Percentiles rank a stretch among this genome's conserved stretches.
Conservation (phyloP, 768 basidiomycete genomes). For the Boletus reticuloceps region DNA sequence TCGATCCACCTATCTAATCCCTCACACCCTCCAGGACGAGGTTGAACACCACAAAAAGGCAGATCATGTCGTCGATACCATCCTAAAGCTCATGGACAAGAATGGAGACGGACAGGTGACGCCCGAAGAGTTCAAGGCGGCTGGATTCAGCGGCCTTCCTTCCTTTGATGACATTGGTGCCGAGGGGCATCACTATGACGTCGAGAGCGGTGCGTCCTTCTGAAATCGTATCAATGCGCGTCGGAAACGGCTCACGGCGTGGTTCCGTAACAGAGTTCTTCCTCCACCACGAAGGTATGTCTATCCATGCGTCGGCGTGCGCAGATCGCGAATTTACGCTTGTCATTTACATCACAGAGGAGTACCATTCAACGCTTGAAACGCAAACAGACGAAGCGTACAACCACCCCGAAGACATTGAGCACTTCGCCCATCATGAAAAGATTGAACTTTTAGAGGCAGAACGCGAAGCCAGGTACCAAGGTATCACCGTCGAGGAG, state of each 20-base stretch:
- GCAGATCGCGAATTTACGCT: background rate
- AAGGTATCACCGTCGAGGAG: constrained; percentile 79
- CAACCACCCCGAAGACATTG: constrained; percentile 87
- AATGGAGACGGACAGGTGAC: constrained; percentile 69
- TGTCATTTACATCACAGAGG: constrained; percentile 45
- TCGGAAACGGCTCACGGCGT: background rate
- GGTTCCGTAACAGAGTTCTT: constrained; percentile 68
- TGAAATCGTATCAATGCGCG: background rate
- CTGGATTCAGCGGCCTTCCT: constrained; percentile 74
- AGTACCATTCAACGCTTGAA: constrained; percentile 94
- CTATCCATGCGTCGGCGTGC: background rate
- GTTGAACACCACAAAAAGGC: constrained; percentile 81
- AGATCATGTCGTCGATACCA: constrained; percentile 65
- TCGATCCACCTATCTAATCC: background rate
- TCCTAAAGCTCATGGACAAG: constrained; percentile 72
- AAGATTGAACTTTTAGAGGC: constrained; percentile 82
- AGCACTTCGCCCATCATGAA: constrained; percentile 91
- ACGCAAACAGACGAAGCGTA: constrained; percentile 97
- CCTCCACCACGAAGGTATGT: constrained; percentile 91
- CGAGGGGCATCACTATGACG: constrained; percentile 91
- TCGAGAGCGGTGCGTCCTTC: constrained; percentile 70
- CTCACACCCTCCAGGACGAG: constrained; percentile 52
- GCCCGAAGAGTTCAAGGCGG: constrained; percentile 66
- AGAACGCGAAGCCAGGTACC: constrained; percentile 77
- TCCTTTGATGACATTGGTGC: constrained; percentile 83